Conservation (phyloP, 257 asterid species). For the Nicotiana paniculata region DNA sequence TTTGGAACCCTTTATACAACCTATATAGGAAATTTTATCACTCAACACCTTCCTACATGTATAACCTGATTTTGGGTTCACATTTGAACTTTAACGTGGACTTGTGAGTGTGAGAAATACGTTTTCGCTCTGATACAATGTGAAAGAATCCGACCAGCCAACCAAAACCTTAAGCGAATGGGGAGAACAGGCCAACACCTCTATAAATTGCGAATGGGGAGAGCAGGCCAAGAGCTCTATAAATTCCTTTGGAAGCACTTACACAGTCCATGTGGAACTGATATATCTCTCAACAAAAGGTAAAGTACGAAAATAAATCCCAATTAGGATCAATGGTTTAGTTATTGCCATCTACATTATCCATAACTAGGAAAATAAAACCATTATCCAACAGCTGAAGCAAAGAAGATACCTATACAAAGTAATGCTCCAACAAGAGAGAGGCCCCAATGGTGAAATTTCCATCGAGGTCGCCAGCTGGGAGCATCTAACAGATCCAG, state of each 20-base stretch:
- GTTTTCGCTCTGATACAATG: not conserved
- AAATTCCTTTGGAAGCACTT: not conserved
- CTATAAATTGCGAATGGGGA: not conserved
- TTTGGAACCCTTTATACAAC: not conserved
- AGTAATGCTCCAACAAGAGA: constrained; percentile 91
- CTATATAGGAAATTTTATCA: not conserved
- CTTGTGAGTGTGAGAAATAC: not conserved
- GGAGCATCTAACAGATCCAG: constrained; percentile 98
- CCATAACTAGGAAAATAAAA: not conserved
- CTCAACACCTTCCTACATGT: not conserved
- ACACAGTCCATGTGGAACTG: not conserved
- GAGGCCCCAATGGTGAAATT: constrained; percentile 98
- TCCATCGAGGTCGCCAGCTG: constrained; percentile 99
- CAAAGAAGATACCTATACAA: constrained; percentile 60
- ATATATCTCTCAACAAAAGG: not conserved
- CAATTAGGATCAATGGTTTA: not conserved
- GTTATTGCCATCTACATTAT: not conserved
- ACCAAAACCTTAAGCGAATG: not conserved
- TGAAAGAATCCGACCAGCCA: not conserved
- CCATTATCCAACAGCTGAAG: not conserved
- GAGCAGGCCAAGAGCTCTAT: not conserved
- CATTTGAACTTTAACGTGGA: not conserved
- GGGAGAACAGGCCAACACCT: not conserved
- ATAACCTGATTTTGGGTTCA: not conserved
- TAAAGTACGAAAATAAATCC: not conserved